phyloP scores from a whole-genome alignment of 1,284 basidiomycete genomes.

The Psilocybe mexicana region DNA sequence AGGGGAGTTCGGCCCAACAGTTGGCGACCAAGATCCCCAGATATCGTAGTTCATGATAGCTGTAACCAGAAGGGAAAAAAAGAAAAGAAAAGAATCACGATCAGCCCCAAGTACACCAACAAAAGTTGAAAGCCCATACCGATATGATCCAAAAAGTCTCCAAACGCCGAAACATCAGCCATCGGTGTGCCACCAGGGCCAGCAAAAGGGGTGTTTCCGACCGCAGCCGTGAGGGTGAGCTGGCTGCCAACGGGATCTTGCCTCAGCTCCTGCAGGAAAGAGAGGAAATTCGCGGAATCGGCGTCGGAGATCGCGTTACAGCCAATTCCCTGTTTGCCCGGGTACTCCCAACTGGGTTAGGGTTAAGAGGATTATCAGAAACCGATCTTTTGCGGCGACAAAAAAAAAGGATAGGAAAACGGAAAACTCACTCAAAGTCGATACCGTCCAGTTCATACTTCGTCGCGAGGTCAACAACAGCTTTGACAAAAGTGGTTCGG shows the following conservation, averaged over 20 bases:
- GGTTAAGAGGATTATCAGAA: neutral
- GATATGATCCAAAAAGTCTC: slow-evolving; percentile 74
- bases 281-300: slow-evolving; percentile 72
- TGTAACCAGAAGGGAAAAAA: slow-evolving; percentile 1
- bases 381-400: neutral
- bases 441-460: slow-evolving; percentile 75
- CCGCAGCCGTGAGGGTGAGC: slow-evolving; percentile 75
- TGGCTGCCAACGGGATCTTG: slow-evolving; percentile 52
- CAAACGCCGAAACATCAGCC: slow-evolving; percentile 71
- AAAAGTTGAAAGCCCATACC: slow-evolving; percentile 21
- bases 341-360: slow-evolving; percentile 78
- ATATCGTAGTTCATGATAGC: slow-evolving; percentile 89
- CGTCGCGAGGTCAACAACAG: slow-evolving; percentile 58
- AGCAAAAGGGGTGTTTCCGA: slow-evolving; percentile 67
- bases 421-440: slow-evolving; percentile 67
- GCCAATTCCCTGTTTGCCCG: slow-evolving; percentile 60
- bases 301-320: slow-evolving; percentile 62
- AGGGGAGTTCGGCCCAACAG: slow-evolving; percentile 68
- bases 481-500: slow-evolving; percentile 68
- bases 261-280: slow-evolving; percentile 75
- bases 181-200: slow-evolving; percentile 61
- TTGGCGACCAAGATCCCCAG: slow-evolving; percentile 57
- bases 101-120: neutral
- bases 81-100: no score
- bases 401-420: neutral